Base-by-base conservation (phyloP, 495 filamentous ascomycete genomes). In the Physcia stellaris region DNA sequence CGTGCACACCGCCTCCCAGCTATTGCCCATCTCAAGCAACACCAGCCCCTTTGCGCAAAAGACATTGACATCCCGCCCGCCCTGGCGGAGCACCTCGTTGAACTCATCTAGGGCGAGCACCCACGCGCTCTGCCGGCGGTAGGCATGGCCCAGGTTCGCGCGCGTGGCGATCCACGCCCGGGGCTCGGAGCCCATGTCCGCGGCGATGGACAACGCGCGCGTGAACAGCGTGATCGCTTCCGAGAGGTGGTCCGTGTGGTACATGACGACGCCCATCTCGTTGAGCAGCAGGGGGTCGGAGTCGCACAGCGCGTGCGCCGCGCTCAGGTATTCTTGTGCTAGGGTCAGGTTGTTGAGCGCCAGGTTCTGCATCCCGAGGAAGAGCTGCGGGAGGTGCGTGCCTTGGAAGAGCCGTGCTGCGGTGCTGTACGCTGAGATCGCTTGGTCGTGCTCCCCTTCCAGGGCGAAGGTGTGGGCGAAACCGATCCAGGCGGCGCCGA, bases 391-490 rank as follows among this genome's bases (percentile, higher is more conserved):
- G 0, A 99, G 71, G 52, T 99, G 90, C 2, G 88, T 96, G 27
- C 90, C 90, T 59, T 94, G 88, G 63, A 99, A 99, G 1, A 99
- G 66, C 20, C 92, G 71, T 10, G 88, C 90, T 1, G 90, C 90
- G 11, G 90, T 99, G 26, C 83, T 90, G 65, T 99, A 99, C 5
- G 92, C 90, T 12, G 88, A 87, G 44, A 99, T 94, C 37, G 90
- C 90, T 61, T 99, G 90, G 54, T 99, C 90, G 59, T 96, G 86
- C 59, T 99, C 90, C 38, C 92, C 90, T 59, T 99, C 90, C n/a
- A 88, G 88, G n/a, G 90, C 92, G 55, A 99, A 99, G 1, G 92
- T 99, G 62, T 99, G 90, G 17, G 90, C 90, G 59, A 99, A 99
- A 6, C 90, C 90, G 43, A 99, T 96, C 90, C 90, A 99, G 27